Base-by-base conservation (phyloP, 2,329 filamentous ascomycete species). In the Fusarium protoensiforme region DNA sequence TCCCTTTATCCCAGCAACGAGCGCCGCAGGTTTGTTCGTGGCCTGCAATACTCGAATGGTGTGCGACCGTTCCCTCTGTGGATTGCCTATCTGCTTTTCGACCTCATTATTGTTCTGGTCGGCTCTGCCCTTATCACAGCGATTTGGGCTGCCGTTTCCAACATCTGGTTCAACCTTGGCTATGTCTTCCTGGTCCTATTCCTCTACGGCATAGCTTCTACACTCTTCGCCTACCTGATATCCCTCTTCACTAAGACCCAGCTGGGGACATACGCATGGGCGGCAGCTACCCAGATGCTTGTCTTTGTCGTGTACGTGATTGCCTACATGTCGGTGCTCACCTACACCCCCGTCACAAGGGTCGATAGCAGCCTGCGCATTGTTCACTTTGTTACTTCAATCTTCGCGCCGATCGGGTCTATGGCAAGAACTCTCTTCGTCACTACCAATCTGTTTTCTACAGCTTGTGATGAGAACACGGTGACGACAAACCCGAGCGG, bases 41-140 rank as follows among this genome's bases (percentile, higher is more conserved):
- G 93, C 18, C 85, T 98, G 33, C 92, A 98, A 81, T 98, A 97
- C 82, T 97, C 94, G 62, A 98, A 98, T 78, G 95, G 95, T 54
- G 94, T 98, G 31, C 88, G 93, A 14, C 92, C 93, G 0, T 85
- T 93, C 10, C 94, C 95, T 1, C 85, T 98, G 2, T 98, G 96
- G 95, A 82, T 94, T 7, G 94, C 95, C 2, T 97, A 98, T 78
- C 86, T 93, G 1, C 78, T 86, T 0, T 97, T 98, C 78, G 95
- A 98, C 83, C 94, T 95, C 72, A 80, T 89, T 48, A 91, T 97
- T 64, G 91, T 94, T 1, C 79, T 97, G 16, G 64, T 80, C 16
- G 89, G 91, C 29, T 91, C 92, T 22, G 90, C 91, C 9, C 77
- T 96, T 11, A 87, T 90, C 10, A 90, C 91, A 24, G 89, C 90